Base-by-base conservation (phyloP, 169 alveolate species). In the Babesia ovata region DNA sequence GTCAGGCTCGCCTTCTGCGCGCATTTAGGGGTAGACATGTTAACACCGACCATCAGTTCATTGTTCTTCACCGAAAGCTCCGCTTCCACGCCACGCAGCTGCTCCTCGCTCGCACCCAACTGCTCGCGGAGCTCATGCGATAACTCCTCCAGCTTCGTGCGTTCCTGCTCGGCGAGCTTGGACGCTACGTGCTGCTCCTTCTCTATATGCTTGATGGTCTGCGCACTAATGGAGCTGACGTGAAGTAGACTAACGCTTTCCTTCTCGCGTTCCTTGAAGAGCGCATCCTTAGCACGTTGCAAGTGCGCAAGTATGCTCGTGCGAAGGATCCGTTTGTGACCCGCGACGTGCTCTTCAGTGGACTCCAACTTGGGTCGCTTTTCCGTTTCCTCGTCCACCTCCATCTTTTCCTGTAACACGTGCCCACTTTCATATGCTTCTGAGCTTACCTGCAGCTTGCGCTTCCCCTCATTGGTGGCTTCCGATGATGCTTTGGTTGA, bases 261-360 rank as follows among this genome's bases (percentile, higher is more conserved):
- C 53, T 73, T 76, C 46, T 58, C 81, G 45, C 83, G 81, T 70
- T 87, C 93, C 50, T 73, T 70, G 58, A 58, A 90, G 33, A 87
- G 62, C 9, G 91, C 89, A 56, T 87, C 93, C 52, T 65, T 70
- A 1, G 93, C 93, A 42, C 79, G 78, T 69, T 69, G 79, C 52
- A 87, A 46, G 48, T 87, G 91, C 36, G 85, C 91, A 45, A 84
- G 81, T 0, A 85, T 66, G 24, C 91, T 86, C 8, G 75, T 54
- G 28, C 84, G 86, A 69, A 88, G 46, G 46, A 88, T 45, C 29
- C 93, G 70, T 45, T 66, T 79, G 49, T 88, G 88, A 44, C 90
- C 56, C 19, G 76, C 86, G 21, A 85, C 82, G n/a, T 87, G 81
- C 48, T 77, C 85, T 17, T 50, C 81, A 16, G 76, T 88, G 17